Evolutionary conservation across 2,329 filamentous ascomycete species (phyloP), one percentile per base, ranked within the genome.

Genomic region (Talaromyces islandicus): DNA sequence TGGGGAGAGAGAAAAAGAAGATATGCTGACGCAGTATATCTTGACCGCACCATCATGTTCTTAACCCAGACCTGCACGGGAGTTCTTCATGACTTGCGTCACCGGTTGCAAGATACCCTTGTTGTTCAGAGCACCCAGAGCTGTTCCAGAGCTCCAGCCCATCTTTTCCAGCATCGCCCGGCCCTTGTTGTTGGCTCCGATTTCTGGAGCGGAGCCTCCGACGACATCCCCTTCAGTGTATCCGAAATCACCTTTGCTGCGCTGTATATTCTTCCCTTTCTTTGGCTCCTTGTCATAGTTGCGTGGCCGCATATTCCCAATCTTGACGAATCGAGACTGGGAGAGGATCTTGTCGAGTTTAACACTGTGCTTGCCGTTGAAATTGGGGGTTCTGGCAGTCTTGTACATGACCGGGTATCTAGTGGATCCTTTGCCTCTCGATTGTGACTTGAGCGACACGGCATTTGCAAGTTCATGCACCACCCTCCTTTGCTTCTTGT

Each of bases 151-250:
- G 63, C 85, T 89, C 92, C 94, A 99, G 3, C 94, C 94, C 94
- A 97, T 97, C 77, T 94, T 97, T 77, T 96, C 91, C 64, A 99
- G 77, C 86, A 99, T 90, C 3, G 86, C 85, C 56, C 91, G 85
- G 11, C 94, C 94, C 65, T 86, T 91, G 71, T 96, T 97, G 57
- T 89, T 89, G 4, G 81, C 79, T 1, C 90, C 90, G 32, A 99
- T 81, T 72, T 96, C 92, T 11, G 92, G 90, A 1, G 93, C 92
- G 54, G 86, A 85, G 1, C 85, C 91, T 54, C 93, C 94, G 2
- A 97, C 92, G 29, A 96, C 79, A 65, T 97, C 92, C 19, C 94
- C 94, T 68, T 97, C 90, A 62, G 83, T 84, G 66, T 94, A 91
- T 1, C 80, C 81, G 12, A 83, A 82, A 10, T 79, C 82, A 3